Evolutionary conservation across 1,284 basidiomycete genomes (phyloP).

Genomic region (Agaricales sp.): DNA sequence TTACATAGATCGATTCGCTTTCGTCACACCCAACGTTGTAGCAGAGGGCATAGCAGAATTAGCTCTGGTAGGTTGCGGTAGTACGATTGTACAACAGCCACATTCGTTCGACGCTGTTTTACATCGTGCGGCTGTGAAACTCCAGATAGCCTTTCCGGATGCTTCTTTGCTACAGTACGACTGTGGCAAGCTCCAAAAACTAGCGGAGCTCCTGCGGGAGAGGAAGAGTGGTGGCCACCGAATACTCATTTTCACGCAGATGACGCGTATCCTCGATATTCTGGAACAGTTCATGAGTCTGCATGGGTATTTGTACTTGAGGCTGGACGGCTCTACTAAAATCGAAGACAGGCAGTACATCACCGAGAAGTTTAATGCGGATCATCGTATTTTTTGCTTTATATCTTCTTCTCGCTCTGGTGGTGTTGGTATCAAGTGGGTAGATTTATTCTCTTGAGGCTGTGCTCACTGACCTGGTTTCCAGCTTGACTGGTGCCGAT

Average conservation of each 20-base stretch:
- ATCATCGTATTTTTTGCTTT: conserved; percentile 85
- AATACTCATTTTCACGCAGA: conserved; percentile 93
- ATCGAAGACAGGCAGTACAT: conserved; percentile 94
- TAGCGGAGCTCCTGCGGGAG: conserved; percentile 71
- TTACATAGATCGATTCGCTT: conserved; percentile 69
- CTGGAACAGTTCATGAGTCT: conserved; percentile 90
- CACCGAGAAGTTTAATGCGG: conserved; percentile 94
- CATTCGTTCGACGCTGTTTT: conserved; percentile 56
- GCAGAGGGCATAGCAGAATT: conserved; percentile 66
- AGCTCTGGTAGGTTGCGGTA: conserved; percentile 37
- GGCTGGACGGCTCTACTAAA: conserved; percentile 90
- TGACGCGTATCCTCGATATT: conserved; percentile 93
- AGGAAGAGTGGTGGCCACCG: conserved; percentile 85
- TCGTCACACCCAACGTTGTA: conserved; percentile 75
- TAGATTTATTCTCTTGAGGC: conserved; percentile 8
- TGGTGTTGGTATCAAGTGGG: conserved; percentile 93
- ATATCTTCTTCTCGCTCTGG: conserved; percentile 91
- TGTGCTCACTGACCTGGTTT: conserved; percentile 6
- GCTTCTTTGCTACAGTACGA: conserved; percentile 89
- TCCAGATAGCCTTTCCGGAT: conserved; percentile 93
- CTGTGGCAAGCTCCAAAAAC: conserved; percentile 89
- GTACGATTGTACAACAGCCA: conserved; percentile 21
- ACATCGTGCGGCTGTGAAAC: conserved; percentile 69
- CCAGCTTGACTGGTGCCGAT: conserved; percentile 87
- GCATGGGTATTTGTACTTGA: conserved; percentile 88